Evolutionary conservation across 2,329 filamentous ascomycete species (phyloP).

Genomic region (Aurifilum marmelostoma): DNA sequence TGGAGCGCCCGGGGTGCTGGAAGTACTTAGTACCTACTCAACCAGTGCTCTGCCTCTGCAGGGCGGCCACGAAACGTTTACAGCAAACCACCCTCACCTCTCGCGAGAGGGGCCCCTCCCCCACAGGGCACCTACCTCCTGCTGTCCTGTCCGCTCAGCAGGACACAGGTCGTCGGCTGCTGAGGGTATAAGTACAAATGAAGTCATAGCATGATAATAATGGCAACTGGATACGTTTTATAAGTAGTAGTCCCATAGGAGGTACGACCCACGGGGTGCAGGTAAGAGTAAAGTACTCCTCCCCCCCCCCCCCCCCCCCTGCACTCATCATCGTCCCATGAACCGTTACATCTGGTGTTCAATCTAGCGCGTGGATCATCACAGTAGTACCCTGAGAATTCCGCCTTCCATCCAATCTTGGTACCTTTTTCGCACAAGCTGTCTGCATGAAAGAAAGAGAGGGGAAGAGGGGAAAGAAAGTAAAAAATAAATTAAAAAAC

Average conservation of each 20-base stretch:
- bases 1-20: not conserved
- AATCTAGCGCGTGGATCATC: not conserved
- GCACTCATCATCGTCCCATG: slow-evolving; percentile 1
- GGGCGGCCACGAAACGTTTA: no score
- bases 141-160: not conserved
- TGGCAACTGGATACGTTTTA: not conserved
- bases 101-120: not conserved
- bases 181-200: no score
- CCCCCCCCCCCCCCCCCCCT: not conserved
- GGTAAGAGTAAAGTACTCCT: not conserved
- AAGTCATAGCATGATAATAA: not conserved
- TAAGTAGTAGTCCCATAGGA: not conserved
- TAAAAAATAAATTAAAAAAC: not conserved
- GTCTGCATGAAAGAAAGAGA: not conserved
- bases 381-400: not conserved
- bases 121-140: not conserved
- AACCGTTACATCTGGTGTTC: not conserved
- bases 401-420: not conserved
- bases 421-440: not conserved
- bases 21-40: not conserved
- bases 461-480: not conserved
- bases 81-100: no score
- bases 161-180: no score
- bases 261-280: not conserved
- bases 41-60: no score